Conservation (phyloP, 192 early-diverging fungal genomes). For the Rhizoclosmatium globosum region DNA sequence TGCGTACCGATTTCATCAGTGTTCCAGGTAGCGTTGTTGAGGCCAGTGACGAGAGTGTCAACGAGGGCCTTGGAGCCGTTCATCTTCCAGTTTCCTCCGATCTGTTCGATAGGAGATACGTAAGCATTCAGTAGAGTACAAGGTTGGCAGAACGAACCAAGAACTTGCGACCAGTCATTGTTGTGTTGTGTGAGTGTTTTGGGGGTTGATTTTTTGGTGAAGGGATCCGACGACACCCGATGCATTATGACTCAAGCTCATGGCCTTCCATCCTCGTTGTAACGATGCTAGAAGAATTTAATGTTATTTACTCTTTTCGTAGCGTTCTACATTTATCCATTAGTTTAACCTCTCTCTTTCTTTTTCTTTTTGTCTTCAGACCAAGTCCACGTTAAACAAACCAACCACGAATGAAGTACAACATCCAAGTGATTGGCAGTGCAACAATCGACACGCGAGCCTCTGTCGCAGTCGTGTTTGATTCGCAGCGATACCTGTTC, state of each 20-base stretch:
- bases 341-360: background rate
- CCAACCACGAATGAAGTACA: slow-evolving; percentile 3
- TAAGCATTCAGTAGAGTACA: background rate
- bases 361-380: background rate
- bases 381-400: too few species aligned
- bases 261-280: too few species aligned
- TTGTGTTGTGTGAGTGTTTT: slow-evolving; percentile 3
- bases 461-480: slow-evolving; percentile 79
- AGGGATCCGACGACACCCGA: too few species aligned
- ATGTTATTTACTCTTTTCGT: too few species aligned
- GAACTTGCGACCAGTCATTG: slow-evolving; percentile 80
- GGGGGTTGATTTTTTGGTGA: too few species aligned
- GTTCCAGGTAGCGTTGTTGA: slow-evolving; percentile 77
- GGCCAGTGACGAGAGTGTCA: slow-evolving; percentile 74
- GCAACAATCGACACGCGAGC: slow-evolving; percentile 63
- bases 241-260: too few species aligned
- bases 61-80: slow-evolving; percentile 86
- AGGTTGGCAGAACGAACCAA: slow-evolving; percentile 67
- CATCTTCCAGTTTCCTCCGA: slow-evolving; percentile 89
- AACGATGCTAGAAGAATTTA: too few species aligned
- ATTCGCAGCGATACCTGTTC: slow-evolving; percentile 83
- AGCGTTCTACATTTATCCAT: too few species aligned
- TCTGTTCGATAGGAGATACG: slow-evolving; percentile 21
- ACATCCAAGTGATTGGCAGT: slow-evolving; percentile 38
- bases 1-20: slow-evolving; percentile 74